Evolutionary conservation across 371 early-diverging fungal genomes (phyloP), one percentile per base, ranked within the genome.

Genomic region (Mortierella sp.): DNA sequence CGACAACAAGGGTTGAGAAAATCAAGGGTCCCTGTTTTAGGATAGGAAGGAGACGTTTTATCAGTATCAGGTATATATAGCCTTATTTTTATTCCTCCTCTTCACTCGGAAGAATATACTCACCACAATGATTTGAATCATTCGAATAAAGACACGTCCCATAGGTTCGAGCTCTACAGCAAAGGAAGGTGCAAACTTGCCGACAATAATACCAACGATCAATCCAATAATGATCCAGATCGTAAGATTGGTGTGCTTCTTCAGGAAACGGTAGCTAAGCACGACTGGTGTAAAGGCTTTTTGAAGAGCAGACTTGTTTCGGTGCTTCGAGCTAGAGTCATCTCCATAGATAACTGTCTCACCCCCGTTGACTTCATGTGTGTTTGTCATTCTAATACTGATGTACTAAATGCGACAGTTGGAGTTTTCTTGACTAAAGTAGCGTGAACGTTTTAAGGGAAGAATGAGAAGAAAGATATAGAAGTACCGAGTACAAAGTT

Each of bases 1-100:
- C 95, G 45, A 91, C 89, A 35, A 92, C 89, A 3, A 93, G 76
- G 4, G 89, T 90, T 3, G 90, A 87, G 77, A 93, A 93, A 56
- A 95, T 89, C 34, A 95, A 82, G 40, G 95, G 95, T 2, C 80
- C 80, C 80, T 79, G 55, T 40, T 26, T 0, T 3, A 28, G 17
- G 35, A 26, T 19, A 55, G 29, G 8, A 19, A 1, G 17, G 31
- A 26, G 31, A 29, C 17, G 13, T 31, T 28, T 26, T 28, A 19
- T 22, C 13, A 32, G 22, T n/a, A 35, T 34, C 22, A 34, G 34
- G 22, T 17, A 58, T 17, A 15, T n/a, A 26, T 23, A 23, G 5
- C 26, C 4, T 23, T 54, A 5, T 23, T 58, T 47, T 13, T 28
- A 17, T 23, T 35, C 29, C 23, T 37, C 40, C n/a, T 47, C 12